Evolutionary conservation across 768 basidiomycete genomes (phyloP), one percentile per base, ranked within the genome.

Genomic region (Saitozyma podzolica): DNA sequence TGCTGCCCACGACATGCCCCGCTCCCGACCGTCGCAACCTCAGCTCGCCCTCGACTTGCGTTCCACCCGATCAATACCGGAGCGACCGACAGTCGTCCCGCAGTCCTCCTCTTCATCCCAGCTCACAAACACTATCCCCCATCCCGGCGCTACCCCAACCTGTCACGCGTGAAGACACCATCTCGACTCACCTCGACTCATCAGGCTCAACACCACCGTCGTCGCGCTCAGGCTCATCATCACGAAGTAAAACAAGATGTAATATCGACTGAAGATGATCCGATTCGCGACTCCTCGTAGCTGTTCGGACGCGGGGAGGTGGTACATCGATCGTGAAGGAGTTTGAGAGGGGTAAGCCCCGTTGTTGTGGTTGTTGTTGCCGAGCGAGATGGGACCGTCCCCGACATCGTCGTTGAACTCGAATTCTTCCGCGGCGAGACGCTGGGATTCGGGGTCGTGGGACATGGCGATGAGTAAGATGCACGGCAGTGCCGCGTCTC

Each of bases 201-300:
- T 70, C 65, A 79, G 55, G 53, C 76, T 77, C 56, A 79, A 61
- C 0, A 77, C 69, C 11, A 79, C 68, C 13, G 78, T 79, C 4
- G 71, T 70, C 54, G 77, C 49, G 62, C 78, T 77, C 65, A 79
- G 59, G 47, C 76, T 65, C 65, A 77, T 77, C 78, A 79, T 79
- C 29, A 70, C 64, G 37, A 76, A 66, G 51, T 79, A 79, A 50
- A 77, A 79, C 43, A 76, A 54, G 53, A 79, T 75, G 55, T 79
- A 79, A 55, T 79, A 79, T 59, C 76, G 57, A 52, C 73, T 75
- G 60, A 77, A 79, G 40, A 79, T 69, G 49, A 79, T 79, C 58
- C 78, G 56, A 56, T 79, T 79, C 19, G 78, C 78, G 3, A 79
- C 73, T 6, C 78, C 78, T 59, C 71, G 58, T 9, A 76, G 59